Conservation (phyloP, 805 yeast genomes). For the Kurtzmaniella cleridarum region DNA sequence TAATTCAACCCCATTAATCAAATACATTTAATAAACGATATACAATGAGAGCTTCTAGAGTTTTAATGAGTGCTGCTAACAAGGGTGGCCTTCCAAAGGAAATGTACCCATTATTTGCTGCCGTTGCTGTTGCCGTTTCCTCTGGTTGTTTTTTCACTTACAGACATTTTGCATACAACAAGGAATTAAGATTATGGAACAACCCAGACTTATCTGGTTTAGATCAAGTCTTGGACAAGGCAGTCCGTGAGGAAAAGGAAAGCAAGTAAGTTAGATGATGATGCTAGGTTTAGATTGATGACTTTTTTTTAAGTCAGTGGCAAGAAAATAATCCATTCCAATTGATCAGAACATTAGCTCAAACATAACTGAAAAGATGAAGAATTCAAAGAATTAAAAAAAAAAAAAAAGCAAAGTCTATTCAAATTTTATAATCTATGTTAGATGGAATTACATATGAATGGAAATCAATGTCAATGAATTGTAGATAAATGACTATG, state of each 20-base stretch:
- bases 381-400: too few relatives aligned
- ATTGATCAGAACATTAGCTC: too few relatives aligned
- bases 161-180: conserved; percentile 43
- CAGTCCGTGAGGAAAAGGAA: conserved; percentile 18
- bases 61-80: conserved; percentile 37
- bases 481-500: too few relatives aligned
- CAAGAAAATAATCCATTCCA: too few relatives aligned
- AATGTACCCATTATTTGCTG: conserved; percentile 44
- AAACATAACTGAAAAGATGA: too few relatives aligned
- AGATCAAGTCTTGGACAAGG: conserved; percentile 37
- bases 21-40: too few relatives aligned
- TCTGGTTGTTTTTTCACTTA: conserved; percentile 40
- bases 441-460: too few relatives aligned
- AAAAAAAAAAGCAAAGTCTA: too few relatives aligned
- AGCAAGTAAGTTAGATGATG: background rate
- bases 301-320: too few relatives aligned
- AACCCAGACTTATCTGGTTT: conserved; percentile 39
- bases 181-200: conserved; percentile 42
- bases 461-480: too few relatives aligned
- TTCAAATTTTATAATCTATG: too few relatives aligned
- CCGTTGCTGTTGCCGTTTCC: conserved; percentile 34
- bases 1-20: too few relatives aligned
- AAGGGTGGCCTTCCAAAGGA: conserved; percentile 30
- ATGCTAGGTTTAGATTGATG: background rate
- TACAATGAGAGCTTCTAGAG: conserved; percentile 34